Evolutionary conservation across 2,329 filamentous ascomycete species (phyloP).

Genomic region (Colletotrichum sp.): DNA sequence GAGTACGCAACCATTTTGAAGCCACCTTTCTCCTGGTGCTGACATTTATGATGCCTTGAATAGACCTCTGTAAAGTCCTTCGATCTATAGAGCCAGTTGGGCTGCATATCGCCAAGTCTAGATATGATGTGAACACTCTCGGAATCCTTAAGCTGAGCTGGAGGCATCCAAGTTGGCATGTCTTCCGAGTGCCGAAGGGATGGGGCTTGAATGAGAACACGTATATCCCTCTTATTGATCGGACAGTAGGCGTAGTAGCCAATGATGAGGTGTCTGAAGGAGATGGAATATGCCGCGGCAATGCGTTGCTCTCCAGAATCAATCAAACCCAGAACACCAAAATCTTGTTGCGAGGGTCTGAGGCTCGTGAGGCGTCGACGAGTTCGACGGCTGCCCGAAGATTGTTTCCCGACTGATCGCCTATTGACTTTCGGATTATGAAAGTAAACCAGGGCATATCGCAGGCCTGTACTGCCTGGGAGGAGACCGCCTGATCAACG

Average conservation of each 20-base stretch:
- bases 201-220: no score
- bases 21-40: no score
- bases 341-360: neutral
- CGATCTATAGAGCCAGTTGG: no score
- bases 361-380: rapidly evolving
- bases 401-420: neutral
- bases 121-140: no score
- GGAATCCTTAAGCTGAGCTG: no score
- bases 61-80: no score
- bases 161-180: no score
- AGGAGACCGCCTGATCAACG: rapidly evolving
- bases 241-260: rapidly evolving
- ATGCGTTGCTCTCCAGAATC: rapidly evolving
- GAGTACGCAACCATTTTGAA: no score
- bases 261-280: neutral
- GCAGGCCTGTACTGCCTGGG: rapidly evolving
- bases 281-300: rapidly evolving
- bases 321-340: neutral
- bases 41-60: no score
- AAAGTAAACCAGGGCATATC: rapidly evolving
- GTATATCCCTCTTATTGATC: rapidly evolving
- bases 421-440: neutral
- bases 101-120: no score
- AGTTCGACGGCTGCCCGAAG: rapidly evolving
- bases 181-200: no score